phyloP scores from a whole-genome alignment of 768 basidiomycete species.

The Tylopilus vinaceipallidus region DNA sequence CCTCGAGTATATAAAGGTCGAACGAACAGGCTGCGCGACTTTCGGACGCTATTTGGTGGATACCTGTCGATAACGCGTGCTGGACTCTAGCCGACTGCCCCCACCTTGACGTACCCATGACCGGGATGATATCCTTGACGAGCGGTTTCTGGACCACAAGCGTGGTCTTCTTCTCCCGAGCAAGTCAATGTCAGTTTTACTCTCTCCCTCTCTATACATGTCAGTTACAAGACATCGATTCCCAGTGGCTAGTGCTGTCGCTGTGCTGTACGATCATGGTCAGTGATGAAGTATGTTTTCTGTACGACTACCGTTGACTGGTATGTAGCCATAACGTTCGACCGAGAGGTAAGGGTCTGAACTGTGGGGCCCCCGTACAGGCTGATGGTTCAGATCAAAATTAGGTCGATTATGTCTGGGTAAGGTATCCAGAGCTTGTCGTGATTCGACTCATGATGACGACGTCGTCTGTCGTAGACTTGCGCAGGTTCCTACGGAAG shows the following conservation, averaged over 20 bases:
- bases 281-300: background rate
- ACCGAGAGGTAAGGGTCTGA: slow-evolving; percentile 14
- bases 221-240: background rate
- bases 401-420: slow-evolving; percentile 23
- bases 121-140: too few species aligned
- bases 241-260: slow-evolving; percentile 5
- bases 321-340: slow-evolving; percentile 14
- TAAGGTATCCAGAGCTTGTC: background rate
- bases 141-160: background rate
- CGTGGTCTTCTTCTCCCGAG: slow-evolving; percentile 2
- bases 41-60: background rate
- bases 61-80: background rate
- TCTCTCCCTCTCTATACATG: background rate
- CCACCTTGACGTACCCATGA: background rate
- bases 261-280: slow-evolving; percentile 23
- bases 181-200: slow-evolving; percentile 12
- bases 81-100: background rate
- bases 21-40: background rate
- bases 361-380: background rate
- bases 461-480: background rate
- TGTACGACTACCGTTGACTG: background rate
- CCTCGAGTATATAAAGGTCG: background rate
- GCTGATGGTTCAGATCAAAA: background rate
- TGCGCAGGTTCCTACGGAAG: background rate
- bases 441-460: background rate